Evolutionary conservation across 2,329 filamentous ascomycete species (phyloP).

Genomic region (Colletotrichum eremochloae): DNA sequence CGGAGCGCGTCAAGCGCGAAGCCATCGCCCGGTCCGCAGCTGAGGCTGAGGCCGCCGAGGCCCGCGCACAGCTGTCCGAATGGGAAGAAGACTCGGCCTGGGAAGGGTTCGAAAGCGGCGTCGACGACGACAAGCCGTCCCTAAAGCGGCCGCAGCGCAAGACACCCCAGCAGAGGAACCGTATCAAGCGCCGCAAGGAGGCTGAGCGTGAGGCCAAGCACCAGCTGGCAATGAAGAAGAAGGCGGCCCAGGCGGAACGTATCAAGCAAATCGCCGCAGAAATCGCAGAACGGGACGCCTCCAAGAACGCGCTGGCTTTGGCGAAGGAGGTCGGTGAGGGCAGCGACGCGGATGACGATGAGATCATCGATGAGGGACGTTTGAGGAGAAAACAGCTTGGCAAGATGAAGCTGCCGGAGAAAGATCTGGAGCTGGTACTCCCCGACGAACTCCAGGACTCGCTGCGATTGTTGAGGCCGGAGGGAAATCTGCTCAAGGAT

Average conservation of each 20-base stretch:
- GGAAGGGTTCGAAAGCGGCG: conserved; percentile 89
- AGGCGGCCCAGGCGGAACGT: conserved; percentile 77
- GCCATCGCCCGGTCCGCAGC: conserved; percentile 78
- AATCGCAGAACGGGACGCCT: conserved; percentile 68
- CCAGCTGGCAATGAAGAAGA: conserved; percentile 80
- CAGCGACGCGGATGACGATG: conserved; percentile 61
- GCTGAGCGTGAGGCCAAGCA: conserved; percentile 83
- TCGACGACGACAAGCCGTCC: conserved; percentile 68
- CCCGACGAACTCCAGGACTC: conserved; percentile 88
- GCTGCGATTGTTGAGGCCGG: conserved; percentile 85
- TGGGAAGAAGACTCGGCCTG: conserved; percentile 93
- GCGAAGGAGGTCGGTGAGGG: conserved; percentile 54
- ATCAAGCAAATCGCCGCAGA: conserved; percentile 79
- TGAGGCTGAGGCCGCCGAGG: conserved; percentile 80
- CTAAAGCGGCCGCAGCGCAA: conserved; percentile 85
- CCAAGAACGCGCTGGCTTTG: conserved; percentile 53
- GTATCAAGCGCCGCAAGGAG: conserved; percentile 88
- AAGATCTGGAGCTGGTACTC: conserved; percentile 83
- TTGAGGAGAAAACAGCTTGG: conserved; percentile 81
- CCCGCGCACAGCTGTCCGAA: conserved; percentile 73
- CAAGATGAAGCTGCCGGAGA: conserved; percentile 80
- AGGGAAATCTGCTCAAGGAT: conserved; percentile 95
- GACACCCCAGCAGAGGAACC: conserved; percentile 88
- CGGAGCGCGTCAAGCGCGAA: conserved; percentile 76
- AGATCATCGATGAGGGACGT: conserved; percentile 71